Evolutionary conservation across 768 basidiomycete genomes (phyloP), one percentile per base, ranked within the genome.

Genomic region (Tylopilus vinaceipallidus): DNA sequence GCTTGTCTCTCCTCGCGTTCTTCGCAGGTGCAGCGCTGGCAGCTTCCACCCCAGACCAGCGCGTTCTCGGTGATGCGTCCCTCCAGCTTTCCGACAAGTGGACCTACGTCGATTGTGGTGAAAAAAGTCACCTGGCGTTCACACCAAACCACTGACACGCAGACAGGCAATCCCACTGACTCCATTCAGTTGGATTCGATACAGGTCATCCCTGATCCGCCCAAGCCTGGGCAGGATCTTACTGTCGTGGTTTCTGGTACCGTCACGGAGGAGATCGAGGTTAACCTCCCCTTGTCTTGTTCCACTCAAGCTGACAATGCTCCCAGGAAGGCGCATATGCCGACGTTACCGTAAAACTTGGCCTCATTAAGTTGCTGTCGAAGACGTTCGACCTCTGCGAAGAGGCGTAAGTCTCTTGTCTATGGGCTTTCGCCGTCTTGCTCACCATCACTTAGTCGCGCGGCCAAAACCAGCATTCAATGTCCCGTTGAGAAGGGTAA

Each of bases 341-440:
- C 8, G 84, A 95, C 57, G 93, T 99, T 4, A 70, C 71, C 2
- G 95, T 99, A 48, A 98, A 98, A 68, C 76, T 98, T n/a, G 97
- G 97, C 22, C 71, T 91, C 24, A 81, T 99, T 63, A 97, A 91
- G 73, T 66, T 98, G n/a, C 72, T 98, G 27, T 69, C 75, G 38
- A 97, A 91, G 73, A 63, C 57, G 16, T 95, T 98, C 57, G 91
- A 98, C 56, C 70, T 98, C 27, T 98, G 95, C 65, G 78, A 95
- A 52, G 95, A 98, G 71, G 93, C 94, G 91, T 97, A 75, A 61
- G 94, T 81, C 20, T 41, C 8, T 24, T 19, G 3, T 36, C n/a
- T 13, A 9, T 14, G 14, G 10, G 16, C 12, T 19, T n/a, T n/a
- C 13, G 4, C 22, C 34, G 9, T 40, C 26, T 19, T 43, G 9